Percentiles rank a stretch among this genome's conserved stretches.
Conservation (phyloP, 2,329 filamentous ascomycete species). For the Amauroascus niger region DNA sequence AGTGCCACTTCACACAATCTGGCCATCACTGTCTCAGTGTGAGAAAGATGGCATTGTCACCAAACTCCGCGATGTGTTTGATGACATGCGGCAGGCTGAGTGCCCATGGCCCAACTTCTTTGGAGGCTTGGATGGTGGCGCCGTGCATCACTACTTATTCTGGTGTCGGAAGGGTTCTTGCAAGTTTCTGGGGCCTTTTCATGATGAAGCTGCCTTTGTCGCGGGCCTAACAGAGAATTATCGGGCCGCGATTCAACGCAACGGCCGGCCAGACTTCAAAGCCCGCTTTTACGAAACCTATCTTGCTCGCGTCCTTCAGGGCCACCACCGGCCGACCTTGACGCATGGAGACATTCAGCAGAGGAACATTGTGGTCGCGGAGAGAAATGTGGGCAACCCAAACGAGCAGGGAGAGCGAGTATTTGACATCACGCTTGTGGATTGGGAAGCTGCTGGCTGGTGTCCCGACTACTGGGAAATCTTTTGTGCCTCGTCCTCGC, state of each 20-base stretch:
- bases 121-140: slow-evolving; percentile 21
- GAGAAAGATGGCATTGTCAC: slow-evolving; percentile 24
- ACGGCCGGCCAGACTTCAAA: slow-evolving; percentile 22
- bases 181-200: slow-evolving; percentile 22
- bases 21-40: slow-evolving; percentile 20
- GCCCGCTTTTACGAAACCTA: slow-evolving; percentile 24
- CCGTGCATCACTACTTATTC: slow-evolving; percentile 23
- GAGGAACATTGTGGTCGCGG: slow-evolving; percentile 23
- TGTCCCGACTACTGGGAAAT: slow-evolving; percentile 25
- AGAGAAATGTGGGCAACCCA: slow-evolving; percentile 13
- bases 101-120: slow-evolving; percentile 24
- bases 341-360: slow-evolving; percentile 27
- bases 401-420: slow-evolving; percentile 23
- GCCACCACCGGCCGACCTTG: slow-evolving; percentile 23
- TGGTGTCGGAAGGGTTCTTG: slow-evolving; percentile 17
- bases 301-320: slow-evolving; percentile 21
- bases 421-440: slow-evolving; percentile 25
- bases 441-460: slow-evolving; percentile 25
- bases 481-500: slow-evolving; percentile 20
- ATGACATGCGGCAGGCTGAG: slow-evolving; percentile 19
- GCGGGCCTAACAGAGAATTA: slow-evolving; percentile 23
- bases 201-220: slow-evolving; percentile 22
- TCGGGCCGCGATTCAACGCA: slow-evolving; percentile 18
- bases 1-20: slow-evolving; percentile 18
- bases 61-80: slow-evolving; percentile 22